Conservation (phyloP, 768 basidiomycete species). For the Podaxis mareebaensis region DNA sequence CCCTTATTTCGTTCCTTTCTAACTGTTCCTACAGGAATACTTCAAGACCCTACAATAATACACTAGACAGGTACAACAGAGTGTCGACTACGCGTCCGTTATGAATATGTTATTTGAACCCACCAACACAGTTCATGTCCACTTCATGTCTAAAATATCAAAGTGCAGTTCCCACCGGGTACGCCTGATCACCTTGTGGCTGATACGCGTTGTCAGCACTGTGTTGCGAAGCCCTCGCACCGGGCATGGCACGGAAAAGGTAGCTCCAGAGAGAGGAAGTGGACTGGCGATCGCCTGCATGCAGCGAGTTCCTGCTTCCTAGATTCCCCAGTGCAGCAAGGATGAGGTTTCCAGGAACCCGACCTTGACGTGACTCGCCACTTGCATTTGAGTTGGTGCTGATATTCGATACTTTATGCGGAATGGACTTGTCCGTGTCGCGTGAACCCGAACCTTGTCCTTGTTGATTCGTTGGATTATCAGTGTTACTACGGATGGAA, state of each 20-base stretch:
- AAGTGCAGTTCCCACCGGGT: slow-evolving; percentile 18
- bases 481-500: slow-evolving; percentile 6
- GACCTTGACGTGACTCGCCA: slow-evolving; percentile 29
- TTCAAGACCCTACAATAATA: slow-evolving; percentile 56
- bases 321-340: slow-evolving; percentile 35
- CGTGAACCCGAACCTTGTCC: not conserved
- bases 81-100: slow-evolving; percentile 8
- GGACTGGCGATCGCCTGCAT: slow-evolving; percentile 22
- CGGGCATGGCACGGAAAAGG: slow-evolving; percentile 14
- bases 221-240: slow-evolving; percentile 10
- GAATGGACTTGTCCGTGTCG: slow-evolving; percentile 13
- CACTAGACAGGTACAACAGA: slow-evolving; percentile 9
- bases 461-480: not conserved
- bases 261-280: slow-evolving; percentile 22
- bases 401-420: slow-evolving; percentile 31
- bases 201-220: slow-evolving; percentile 11
- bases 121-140: not conserved
- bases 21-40: slow-evolving; percentile 48
- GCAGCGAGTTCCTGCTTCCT: slow-evolving; percentile 19
- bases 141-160: not conserved
- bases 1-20: slow-evolving; percentile 5
- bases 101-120: not conserved
- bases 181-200: not conserved
- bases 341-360: slow-evolving; percentile 33
- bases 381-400: slow-evolving; percentile 32